Base-by-base conservation (phyloP, 139 green algal genomes). In the Ettlia oleoabundans region DNA sequence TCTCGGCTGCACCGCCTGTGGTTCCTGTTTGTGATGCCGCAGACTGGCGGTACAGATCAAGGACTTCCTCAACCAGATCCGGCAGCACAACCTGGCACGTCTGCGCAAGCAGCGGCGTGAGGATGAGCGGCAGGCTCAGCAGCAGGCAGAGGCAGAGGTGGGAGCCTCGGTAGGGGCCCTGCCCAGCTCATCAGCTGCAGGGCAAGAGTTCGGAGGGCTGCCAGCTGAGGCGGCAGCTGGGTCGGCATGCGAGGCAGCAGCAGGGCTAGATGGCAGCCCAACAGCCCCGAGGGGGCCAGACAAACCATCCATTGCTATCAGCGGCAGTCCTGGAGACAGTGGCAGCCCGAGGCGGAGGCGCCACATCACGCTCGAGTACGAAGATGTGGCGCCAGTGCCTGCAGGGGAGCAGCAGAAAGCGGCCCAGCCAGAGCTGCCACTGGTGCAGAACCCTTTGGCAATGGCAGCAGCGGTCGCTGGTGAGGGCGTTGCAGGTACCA, bases 11-110 rank as follows among this genome's bases (percentile, higher is more conserved):
- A 22, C 21, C 13, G 15, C 47, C 47, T 58, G 47, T 24, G 10
- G 47, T 58, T 10, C 10, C 10, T 10, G 47, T 10, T 24, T 58
- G 47, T 58, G 47, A 24, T 10, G 5, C 55, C 55, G 76, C 30
- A 70, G 77, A 19, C 24, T 96, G 38, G 84, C 87, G 40, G 68
- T 85, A 10, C 79, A 86, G 21, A 94, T 95, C 35, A 86, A 88
- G 33, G 85, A 78, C 73, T 85, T 76, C 62, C 62, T 85, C 6
- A 69, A 76, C 81, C 8, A 53, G 6, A 40, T 85, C 26, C 8
- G 61, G 67, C 61, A 80, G 26, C 41, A 66, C 40, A 85, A 92
- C 82, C 76, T 92, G 10, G 40, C 66, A 3, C 63, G 37, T 5
- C 55, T 67, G 2, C 43, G 70, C 42, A 42, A 76, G 61, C n/a